Base-by-base conservation (phyloP, 2,329 filamentous ascomycete species). In the Stromatinia cepivora region DNA sequence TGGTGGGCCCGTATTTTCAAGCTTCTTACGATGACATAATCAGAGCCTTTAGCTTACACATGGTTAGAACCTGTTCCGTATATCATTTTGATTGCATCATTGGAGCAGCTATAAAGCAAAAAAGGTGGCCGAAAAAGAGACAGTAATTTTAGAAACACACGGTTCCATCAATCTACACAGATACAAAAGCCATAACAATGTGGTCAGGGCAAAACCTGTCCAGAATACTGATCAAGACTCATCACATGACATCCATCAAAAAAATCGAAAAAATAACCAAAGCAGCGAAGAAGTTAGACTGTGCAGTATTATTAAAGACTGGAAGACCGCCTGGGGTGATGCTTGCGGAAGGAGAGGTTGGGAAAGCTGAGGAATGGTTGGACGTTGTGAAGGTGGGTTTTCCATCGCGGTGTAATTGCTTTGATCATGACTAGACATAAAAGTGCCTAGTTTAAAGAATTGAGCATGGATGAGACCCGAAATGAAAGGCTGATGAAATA, bases 181-280 rank as follows among this genome's bases (percentile, higher is more conserved):
- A 15, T 22, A 39, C 22, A n/a, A 15, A n/a, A 15, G 54, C 31
- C 13, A 13, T 57, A 28, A 50, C 2, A 11, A 63, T 63, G 61
- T 63, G 34, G 61, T 15, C 36, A 8, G 46, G 31, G 1, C 46
- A 39, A 39, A 63, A 39, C 4, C 28, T 63, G 1, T n/a, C 50
- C 31, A 74, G 76, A 76, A 86, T 90, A 42, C 81, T 94, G 58
- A 92, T 94, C 71, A 86, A 90, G 66, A 94, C 91, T 0, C 91
- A 94, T 74, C 91, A 94, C 78, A 93, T 94, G 76, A 93, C 90
- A 5, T 93, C 90, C 0, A 88, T 90, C 72, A 93, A 92, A 77
- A 94, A 94, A 77, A 84, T 90, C 57, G 81, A 83, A 36, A 83
- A 83, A 69, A 83, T 94, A 31, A 86, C 83, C 64, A 90, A 90